Percentiles rank a stretch among this genome's conserved stretches.
Conservation (phyloP, 2,329 filamentous ascomycete genomes). For the Stachybotrys chartarum region DNA sequence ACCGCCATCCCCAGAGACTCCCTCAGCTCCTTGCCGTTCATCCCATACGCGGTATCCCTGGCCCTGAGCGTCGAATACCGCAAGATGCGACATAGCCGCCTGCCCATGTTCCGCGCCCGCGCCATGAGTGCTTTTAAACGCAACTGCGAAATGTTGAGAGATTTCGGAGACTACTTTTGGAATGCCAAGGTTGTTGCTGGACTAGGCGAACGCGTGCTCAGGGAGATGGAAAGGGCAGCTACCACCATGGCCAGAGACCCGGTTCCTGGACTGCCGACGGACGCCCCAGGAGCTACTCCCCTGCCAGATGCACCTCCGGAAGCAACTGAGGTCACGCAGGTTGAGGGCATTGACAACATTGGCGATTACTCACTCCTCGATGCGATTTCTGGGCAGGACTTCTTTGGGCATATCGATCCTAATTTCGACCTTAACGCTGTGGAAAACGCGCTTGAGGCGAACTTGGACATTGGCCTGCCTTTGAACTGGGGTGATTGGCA, state of each 20-base stretch:
- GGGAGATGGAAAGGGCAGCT: slow-evolving; percentile 49
- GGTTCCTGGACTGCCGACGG: slow-evolving; percentile 15
- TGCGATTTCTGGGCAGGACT: slow-evolving; percentile 39
- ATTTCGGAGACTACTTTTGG: slow-evolving; percentile 51
- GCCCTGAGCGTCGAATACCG: slow-evolving; percentile 56
- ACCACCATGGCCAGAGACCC: slow-evolving; percentile 33
- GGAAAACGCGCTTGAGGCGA: slow-evolving; percentile 46
- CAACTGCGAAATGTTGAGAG: slow-evolving; percentile 45
- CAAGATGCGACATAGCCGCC: slow-evolving; percentile 54
- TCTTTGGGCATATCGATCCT: slow-evolving; percentile 49
- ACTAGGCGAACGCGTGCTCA: slow-evolving; percentile 46
- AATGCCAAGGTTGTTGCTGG: slow-evolving; percentile 47
- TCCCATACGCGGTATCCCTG: slow-evolving; percentile 55
- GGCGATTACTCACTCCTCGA: slow-evolving; percentile 36
- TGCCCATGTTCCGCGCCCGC: slow-evolving; percentile 51
- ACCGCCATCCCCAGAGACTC: slow-evolving; percentile 45
- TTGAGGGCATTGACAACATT: slow-evolving; percentile 22
- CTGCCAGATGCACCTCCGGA: slow-evolving; percentile 5
- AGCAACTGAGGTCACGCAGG: slow-evolving; percentile 9
- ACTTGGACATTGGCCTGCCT: slow-evolving; percentile 45
- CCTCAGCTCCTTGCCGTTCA: slow-evolving; percentile 47
- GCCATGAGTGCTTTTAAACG: slow-evolving; percentile 46
- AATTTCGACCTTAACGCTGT: slow-evolving; percentile 46
- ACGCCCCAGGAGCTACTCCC: slow-evolving; percentile 11
- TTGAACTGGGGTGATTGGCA: slow-evolving; percentile 42